Base-by-base conservation (phyloP, 108 stramenopile species). In the Pseudonitzschia delicatissima region DNA sequence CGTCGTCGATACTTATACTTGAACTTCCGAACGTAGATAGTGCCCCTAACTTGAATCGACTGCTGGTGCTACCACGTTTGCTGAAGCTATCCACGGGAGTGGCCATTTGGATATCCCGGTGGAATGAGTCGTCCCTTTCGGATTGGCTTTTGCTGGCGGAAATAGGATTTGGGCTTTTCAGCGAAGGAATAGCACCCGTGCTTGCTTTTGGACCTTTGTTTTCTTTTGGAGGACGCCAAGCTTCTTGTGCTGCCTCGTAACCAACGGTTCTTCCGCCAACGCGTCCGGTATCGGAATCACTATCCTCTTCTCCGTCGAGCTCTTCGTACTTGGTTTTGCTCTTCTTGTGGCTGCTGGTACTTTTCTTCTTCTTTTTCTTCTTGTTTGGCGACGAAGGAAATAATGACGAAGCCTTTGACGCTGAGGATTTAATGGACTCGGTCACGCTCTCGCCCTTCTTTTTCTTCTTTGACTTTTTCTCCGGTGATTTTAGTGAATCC, bases 391-490 rank as follows among this genome's bases (percentile, higher is more conserved):
- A 44, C 13, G 37, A 6, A n/a, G 5, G 42, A n/a, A 13, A 44
- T 13, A 13, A 44, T n/a, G 42, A 44, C n/a, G 37, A 37, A 8
- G 42, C 42, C 13, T 44, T n/a, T n/a, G 42, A 44, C 42, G 42
- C 37, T 37, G 37, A 37, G 37, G 5, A 9, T 5, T 37, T 5
- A 9, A 3, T 15, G 45, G 45, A 4, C 18, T 13, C 45, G 5
- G 20, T 23, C 23, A 23, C 47, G 20, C 13, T 23, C 13, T 48
- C 47, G 21, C 37, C 37, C 37, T 44, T 44, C 47, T 48, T 48
- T 23, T 48, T 48, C 47, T 48, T 48, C 47, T 48, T 48, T 18
- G 47, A 17, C 47, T 48, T 48, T 21, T 48, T 48, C 47, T 48
- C 20, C 2, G 20, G 21, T 2, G 47, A 18, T 23, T 17, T 23